phyloP scores from a whole-genome alignment of 352 stramenopile genomes.

The Aphanomyces cochlioides region DNA sequence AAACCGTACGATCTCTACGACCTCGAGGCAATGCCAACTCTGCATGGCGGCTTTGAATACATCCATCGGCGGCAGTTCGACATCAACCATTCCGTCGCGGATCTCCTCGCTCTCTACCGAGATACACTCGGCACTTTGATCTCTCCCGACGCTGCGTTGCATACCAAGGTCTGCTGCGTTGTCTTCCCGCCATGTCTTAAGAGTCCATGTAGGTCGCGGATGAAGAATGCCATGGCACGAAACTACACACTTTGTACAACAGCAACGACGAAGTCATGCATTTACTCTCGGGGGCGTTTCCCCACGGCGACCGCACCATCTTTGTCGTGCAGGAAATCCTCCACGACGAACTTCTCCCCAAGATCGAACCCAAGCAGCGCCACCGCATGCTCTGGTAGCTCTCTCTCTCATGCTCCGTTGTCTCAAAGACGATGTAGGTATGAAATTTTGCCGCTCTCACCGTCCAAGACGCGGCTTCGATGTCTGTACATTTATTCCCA shows the following conservation, averaged over 20 bases:
- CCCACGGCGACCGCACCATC: neutral
- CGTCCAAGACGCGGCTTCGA: neutral
- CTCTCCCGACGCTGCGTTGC: too few relatives aligned
- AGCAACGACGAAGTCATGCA: slow-evolving; percentile 3
- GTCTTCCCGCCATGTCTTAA: too few relatives aligned
- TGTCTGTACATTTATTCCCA: neutral
- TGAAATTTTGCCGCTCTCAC: neutral
- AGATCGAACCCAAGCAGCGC: slow-evolving; percentile 9
- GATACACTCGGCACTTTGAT: neutral
- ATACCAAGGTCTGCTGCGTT: too few relatives aligned
- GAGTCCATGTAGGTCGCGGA: too few relatives aligned
- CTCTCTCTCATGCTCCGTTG: neutral
- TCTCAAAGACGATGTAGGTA: neutral
- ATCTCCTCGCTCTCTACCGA: neutral
- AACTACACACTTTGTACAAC: too few relatives aligned
- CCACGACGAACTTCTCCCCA: slow-evolving; percentile 9
- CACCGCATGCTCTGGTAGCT: neutral
- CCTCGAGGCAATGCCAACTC: too few relatives aligned
- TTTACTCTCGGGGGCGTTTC: slow-evolving; percentile 12
- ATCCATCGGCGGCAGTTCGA: slow-evolving; percentile 1
- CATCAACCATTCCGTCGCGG: neutral
- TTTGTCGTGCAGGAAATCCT: slow-evolving; percentile 25
- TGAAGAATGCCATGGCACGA: too few relatives aligned
- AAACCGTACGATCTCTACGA: too few relatives aligned
- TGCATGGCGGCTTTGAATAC: neutral